Evolutionary conservation across 768 basidiomycete species (phyloP).

Genomic region (Naganishia kalamii): DNA sequence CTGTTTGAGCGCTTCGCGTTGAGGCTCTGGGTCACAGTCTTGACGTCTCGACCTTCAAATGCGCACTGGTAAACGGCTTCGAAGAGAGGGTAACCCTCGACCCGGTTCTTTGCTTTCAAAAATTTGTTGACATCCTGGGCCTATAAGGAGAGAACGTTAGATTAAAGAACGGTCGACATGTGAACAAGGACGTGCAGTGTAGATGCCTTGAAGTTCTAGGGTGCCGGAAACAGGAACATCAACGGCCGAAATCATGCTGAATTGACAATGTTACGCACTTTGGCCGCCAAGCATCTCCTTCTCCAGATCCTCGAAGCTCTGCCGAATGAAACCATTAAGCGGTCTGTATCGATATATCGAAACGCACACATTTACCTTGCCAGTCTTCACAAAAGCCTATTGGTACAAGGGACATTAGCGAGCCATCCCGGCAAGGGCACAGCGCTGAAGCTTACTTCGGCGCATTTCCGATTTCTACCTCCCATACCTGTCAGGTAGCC

Average conservation of each 20-base stretch:
- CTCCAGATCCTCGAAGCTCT: constrained; percentile 50
- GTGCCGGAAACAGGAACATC: background rate
- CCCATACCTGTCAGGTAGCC: constrained; percentile 32
- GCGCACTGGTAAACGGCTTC: constrained; percentile 44
- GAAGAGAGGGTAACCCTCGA: constrained; percentile 50
- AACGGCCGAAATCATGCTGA: background rate
- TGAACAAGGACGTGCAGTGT: constrained; percentile 32
- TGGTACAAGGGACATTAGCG: constrained; percentile 25
- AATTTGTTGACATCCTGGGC: constrained; percentile 49
- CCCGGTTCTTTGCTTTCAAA: constrained; percentile 46
- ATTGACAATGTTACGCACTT: constrained; percentile 33
- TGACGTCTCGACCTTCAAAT: constrained; percentile 39
- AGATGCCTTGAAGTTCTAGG: constrained; percentile 48
- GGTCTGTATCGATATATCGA: constrained; percentile 11
- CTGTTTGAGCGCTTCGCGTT: background rate
- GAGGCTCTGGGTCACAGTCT: constrained; percentile 6
- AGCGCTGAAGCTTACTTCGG: constrained; percentile 16
- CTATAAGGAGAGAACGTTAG: constrained; percentile 22
- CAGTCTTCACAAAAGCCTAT: constrained; percentile 49
- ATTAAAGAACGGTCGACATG: background rate
- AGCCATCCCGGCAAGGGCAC: background rate
- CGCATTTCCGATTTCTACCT: constrained; percentile 35
- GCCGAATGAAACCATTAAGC: background rate
- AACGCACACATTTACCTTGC: constrained; percentile 44
- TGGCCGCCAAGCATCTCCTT: constrained; percentile 51